These are phyloP conservation scores for Aspergillus phoenicis DNA, from an alignment of 2,329 filamentous ascomycete species.

Conservation along the genomic window DNA sequence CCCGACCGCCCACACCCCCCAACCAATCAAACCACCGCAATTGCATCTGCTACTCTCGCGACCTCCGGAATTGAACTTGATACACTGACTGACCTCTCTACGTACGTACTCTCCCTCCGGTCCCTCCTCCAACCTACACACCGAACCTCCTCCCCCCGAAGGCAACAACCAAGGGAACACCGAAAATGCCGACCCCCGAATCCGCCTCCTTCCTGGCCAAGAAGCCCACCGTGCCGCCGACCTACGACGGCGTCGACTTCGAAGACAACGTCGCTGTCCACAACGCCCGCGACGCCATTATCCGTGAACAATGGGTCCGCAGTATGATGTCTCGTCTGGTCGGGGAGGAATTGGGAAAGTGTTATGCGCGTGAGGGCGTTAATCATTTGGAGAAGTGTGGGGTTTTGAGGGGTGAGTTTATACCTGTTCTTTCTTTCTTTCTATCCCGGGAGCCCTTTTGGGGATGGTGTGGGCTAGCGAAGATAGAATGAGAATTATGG, in stretches of 20 bases:
- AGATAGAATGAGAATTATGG: background rate
- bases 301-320: slow-evolving; percentile 69
- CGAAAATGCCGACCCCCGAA: slow-evolving; percentile 64
- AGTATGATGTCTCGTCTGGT: slow-evolving; percentile 70
- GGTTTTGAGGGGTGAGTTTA: slow-evolving; percentile 61
- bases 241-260: slow-evolving; percentile 69
- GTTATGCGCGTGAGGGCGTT: slow-evolving; percentile 65
- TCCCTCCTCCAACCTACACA: background rate
- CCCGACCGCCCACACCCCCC: slow-evolving; percentile 23
- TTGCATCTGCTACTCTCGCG: slow-evolving; percentile 20
- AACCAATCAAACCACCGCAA: slow-evolving; percentile 34
- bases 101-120: background rate
- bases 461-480: no score
- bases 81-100: background rate
- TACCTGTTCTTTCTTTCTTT: slow-evolving; percentile 1
- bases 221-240: slow-evolving; percentile 66
- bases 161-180: no score
- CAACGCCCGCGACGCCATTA: slow-evolving; percentile 65
- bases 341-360: slow-evolving; percentile 68
- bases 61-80: slow-evolving; percentile 19
- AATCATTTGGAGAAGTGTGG: slow-evolving; percentile 71
- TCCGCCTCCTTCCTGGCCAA: slow-evolving; percentile 65
- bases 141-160: background rate
- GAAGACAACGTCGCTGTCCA: slow-evolving; percentile 65
- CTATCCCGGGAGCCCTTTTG: background rate